A percentile compares a stretch with the other conserved stretches of the same genome.
Evolutionary conservation across 2,329 filamentous ascomycete genomes (phyloP).

Genomic region (Microcyclospora pomicola): DNA sequence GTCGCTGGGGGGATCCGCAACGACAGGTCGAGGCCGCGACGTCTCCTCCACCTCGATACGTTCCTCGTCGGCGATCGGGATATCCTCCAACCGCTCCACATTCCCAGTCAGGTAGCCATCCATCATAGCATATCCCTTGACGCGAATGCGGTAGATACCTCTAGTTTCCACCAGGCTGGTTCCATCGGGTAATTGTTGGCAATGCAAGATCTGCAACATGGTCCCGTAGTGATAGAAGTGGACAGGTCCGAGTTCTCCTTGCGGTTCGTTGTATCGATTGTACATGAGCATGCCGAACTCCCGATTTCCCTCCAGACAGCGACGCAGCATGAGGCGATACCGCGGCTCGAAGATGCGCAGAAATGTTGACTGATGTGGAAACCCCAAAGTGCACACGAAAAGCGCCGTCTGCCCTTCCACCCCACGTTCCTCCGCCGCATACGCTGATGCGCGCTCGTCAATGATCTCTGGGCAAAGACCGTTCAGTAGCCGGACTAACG

Average conservation of each 20-base stretch:
- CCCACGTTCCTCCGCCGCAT: slow-evolving; percentile 44
- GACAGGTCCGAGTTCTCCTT: slow-evolving; percentile 38
- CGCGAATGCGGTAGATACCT: slow-evolving; percentile 63
- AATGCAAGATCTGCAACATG: slow-evolving; percentile 58
- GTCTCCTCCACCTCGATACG: slow-evolving; percentile 58
- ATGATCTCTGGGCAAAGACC: slow-evolving; percentile 57
- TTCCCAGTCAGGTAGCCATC: slow-evolving; percentile 71
- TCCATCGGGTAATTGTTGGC: slow-evolving; percentile 63
- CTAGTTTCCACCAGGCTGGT: slow-evolving; percentile 68
- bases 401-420: slow-evolving; percentile 48
- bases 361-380: slow-evolving; percentile 73
- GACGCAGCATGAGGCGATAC: slow-evolving; percentile 77
- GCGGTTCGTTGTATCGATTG: slow-evolving; percentile 39
- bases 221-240: slow-evolving; percentile 66
- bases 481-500: slow-evolving; percentile 49
- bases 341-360: slow-evolving; percentile 86
- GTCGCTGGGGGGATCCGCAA: slow-evolving; percentile 20
- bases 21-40: slow-evolving; percentile 13
- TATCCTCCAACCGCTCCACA: slow-evolving; percentile 64
- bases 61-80: slow-evolving; percentile 71
- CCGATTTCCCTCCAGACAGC: slow-evolving; percentile 56
- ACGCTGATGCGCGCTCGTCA: slow-evolving; percentile 41
- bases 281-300: slow-evolving; percentile 79
- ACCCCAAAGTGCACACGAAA: slow-evolving; percentile 71
- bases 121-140: slow-evolving; percentile 47